phyloP scores from a whole-genome alignment of 495 filamentous ascomycete species.

The Penicillium argentinense region DNA sequence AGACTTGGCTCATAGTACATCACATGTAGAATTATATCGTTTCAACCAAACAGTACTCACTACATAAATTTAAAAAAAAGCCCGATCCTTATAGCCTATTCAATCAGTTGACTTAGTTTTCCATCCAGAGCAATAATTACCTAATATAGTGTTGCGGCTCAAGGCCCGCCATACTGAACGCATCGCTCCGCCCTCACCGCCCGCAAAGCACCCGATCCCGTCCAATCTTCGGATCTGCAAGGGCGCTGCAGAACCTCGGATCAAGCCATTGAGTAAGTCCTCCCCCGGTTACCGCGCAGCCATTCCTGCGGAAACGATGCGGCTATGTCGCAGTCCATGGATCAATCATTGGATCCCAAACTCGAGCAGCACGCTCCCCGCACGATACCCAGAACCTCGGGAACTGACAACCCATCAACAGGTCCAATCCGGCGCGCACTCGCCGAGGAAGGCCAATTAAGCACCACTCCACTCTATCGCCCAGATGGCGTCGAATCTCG shows the following conservation, averaged over 20 bases:
- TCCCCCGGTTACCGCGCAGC: not conserved
- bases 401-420: conserved; percentile 11
- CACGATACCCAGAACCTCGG: conserved; percentile 10
- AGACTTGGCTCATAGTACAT: not conserved
- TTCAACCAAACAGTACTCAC: too few species aligned
- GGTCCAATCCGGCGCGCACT: conserved; percentile 18
- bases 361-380: not conserved
- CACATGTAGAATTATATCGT: too few species aligned
- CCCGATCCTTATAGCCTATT: too few species aligned
- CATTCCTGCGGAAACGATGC: not conserved
- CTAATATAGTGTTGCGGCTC: too few species aligned
- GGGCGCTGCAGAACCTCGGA: conserved; percentile 16
- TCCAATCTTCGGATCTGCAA: conserved; percentile 17
- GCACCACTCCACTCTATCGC: not conserved
- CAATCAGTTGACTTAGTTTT: too few species aligned
- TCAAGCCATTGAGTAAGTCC: conserved; percentile 18
- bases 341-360: not conserved
- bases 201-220: conserved; percentile 16
- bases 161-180: too few species aligned
- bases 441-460: conserved; percentile 22
- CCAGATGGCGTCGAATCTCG: conserved; percentile 28
- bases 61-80: too few species aligned
- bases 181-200: conserved; percentile 18
- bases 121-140: too few species aligned
- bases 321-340: not conserved